Evolutionary conservation across 352 stramenopile species (phyloP).

Genomic region (Phytophthora sp.): DNA sequence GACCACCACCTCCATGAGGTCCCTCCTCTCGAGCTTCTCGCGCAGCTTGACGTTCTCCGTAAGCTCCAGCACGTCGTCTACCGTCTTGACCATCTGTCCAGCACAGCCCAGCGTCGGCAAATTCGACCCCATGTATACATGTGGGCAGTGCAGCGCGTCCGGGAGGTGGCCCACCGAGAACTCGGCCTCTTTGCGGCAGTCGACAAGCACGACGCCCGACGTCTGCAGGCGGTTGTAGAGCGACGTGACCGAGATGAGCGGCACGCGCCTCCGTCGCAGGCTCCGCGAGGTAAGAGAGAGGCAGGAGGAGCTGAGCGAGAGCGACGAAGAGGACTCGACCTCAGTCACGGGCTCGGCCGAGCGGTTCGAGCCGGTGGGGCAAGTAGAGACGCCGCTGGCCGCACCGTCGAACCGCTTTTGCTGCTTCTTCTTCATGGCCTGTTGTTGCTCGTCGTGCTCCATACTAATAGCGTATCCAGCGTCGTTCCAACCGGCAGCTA

Average conservation of each 20-base stretch:
- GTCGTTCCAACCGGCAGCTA: conserved; percentile 2
- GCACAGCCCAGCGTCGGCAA: conserved; percentile 31
- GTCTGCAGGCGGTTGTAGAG: conserved; percentile 84
- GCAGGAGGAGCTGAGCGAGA: conserved; percentile 26
- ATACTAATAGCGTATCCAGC: conserved; percentile 6
- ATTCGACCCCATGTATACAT: conserved; percentile 25
- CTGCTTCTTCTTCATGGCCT: conserved; percentile 25
- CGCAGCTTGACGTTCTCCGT: conserved; percentile 42
- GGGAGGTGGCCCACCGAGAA: conserved; percentile 53
- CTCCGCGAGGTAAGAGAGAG: conserved; percentile 35
- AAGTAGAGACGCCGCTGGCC: conserved; percentile 35
- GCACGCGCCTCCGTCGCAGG: conserved; percentile 48
- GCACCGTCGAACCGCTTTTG: conserved; percentile 35
- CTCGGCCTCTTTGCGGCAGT: conserved; percentile 63
- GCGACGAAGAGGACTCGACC: conserved; percentile 12
- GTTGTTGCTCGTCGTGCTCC: conserved; percentile 22
- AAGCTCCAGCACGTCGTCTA: conserved; percentile 60
- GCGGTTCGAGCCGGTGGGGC: conserved; percentile 31
- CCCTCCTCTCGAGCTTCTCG: conserved; percentile 55
- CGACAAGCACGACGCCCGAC: conserved; percentile 63
- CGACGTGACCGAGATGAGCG: conserved; percentile 63
- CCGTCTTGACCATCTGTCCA: conserved; percentile 34
- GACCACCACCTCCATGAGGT: conserved; percentile 79
- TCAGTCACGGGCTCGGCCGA: conserved; percentile 25
- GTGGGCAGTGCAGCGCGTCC: conserved; percentile 62